Conservation (phyloP, 805 yeast species). For the Candida maris region DNA sequence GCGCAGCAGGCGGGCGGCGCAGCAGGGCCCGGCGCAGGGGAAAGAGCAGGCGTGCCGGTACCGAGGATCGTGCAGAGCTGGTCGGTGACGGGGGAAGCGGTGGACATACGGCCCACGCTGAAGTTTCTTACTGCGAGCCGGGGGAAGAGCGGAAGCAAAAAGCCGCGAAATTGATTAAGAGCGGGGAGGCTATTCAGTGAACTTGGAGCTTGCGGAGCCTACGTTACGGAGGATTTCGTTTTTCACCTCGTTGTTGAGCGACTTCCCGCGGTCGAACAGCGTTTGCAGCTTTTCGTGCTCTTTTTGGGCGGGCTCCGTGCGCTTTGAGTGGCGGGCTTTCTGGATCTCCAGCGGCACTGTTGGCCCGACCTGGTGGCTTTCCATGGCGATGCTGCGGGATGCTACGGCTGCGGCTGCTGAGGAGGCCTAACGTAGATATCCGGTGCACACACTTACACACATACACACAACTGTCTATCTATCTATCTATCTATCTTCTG, state of each 20-base stretch:
- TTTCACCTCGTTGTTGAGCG: conserved; percentile 25
- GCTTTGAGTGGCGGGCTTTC: conserved; percentile 13
- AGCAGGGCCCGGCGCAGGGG: not conserved
- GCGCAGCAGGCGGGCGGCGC: not conserved
- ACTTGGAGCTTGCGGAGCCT: conserved; percentile 8
- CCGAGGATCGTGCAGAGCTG: conserved; percentile 11
- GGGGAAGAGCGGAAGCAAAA: not conserved
- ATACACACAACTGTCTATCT: too few relatives aligned
- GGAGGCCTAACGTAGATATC: too few relatives aligned
- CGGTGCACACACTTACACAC: too few relatives aligned
- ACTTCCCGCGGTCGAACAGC: conserved; percentile 22
- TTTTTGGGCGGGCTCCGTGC: conserved; percentile 4
- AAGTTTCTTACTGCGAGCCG: conserved; percentile 14
- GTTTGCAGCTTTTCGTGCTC: conserved; percentile 9
- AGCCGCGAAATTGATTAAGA: not conserved
- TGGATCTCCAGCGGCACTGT: conserved; percentile 22
- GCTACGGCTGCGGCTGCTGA: too few relatives aligned
- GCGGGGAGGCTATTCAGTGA: conserved; percentile 9
- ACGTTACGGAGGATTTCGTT: conserved; percentile 22
- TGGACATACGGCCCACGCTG: conserved; percentile 18
- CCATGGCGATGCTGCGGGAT: too few relatives aligned
- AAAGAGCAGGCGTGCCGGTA: too few relatives aligned
- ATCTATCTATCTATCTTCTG: too few relatives aligned
- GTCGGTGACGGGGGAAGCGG: conserved; percentile 20
- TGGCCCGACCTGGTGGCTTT: too few relatives aligned